These are phyloP conservation scores for Nemania sp. DNA, from an alignment of 2,329 filamentous ascomycete genomes.

Conservation along the genomic window DNA sequence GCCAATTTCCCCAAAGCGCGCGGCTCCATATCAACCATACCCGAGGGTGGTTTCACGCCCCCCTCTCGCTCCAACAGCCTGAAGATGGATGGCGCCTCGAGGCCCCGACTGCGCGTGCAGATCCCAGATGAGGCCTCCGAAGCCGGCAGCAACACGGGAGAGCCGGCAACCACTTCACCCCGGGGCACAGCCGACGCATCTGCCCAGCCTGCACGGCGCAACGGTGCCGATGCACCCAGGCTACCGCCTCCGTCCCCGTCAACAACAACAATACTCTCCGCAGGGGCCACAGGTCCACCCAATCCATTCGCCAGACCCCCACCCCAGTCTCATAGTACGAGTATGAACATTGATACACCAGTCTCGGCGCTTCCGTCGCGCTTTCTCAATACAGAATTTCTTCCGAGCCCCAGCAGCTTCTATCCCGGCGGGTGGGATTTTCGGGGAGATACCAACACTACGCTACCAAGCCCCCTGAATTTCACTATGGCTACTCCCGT, in stretches of 20 bases:
- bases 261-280: constrained; percentile 80
- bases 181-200: constrained; percentile 63
- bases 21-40: constrained; percentile 63
- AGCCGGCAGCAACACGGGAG: constrained; percentile 70
- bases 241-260: constrained; percentile 92
- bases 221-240: constrained; percentile 59
- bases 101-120: constrained; percentile 87
- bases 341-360: constrained; percentile 73
- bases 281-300: constrained; percentile 87
- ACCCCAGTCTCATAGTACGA: constrained; percentile 64
- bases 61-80: constrained; percentile 79
- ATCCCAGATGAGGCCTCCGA: constrained; percentile 92
- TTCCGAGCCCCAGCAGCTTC: constrained; percentile 90
- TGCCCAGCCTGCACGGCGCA: constrained; percentile 55
- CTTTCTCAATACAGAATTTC: constrained; percentile 83
- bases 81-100: constrained; percentile 62
- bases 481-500: constrained; percentile 90
- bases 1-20: constrained; percentile 51
- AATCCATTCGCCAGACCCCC: constrained; percentile 93
- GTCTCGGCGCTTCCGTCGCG: constrained; percentile 92
- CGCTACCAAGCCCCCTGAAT: constrained; percentile 87
- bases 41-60: constrained; percentile 67
- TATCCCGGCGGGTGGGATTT: constrained; percentile 92
- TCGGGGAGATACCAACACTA: constrained; percentile 72
- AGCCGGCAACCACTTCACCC: constrained; percentile 61